Base-by-base conservation (phyloP, 495 filamentous ascomycete genomes). In the Tuber microsphaerosporum region DNA sequence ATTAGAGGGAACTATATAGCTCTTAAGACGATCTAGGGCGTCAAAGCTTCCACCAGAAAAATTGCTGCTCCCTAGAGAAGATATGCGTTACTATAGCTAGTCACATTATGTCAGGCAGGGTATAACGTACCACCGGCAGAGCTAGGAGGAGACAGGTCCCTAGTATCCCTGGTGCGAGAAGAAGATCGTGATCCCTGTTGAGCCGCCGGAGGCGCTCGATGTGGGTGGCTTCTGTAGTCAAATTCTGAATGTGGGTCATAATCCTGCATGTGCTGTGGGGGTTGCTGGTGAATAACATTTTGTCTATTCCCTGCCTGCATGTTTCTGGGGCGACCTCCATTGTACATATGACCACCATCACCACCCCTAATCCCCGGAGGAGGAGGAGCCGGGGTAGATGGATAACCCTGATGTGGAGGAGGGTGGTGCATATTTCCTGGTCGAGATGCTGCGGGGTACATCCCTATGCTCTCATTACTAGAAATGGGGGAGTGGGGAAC, bases 221-320 rank as follows among this genome's bases (percentile, higher is more conserved):
- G 71, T 72, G 69, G 80, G 44, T 73, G 73, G 1, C 22, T 45
- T 71, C 72, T 76, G 73, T 75, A 79, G 42, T 81, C 76, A 37
- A 56, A 56, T 51, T 78, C 80, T 39, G 72, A 79, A 3, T 74
- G 76, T 31, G 74, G 79, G 8, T 79, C 71, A 44, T 71, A 56
- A 12, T 37, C 70, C 65, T 72, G 72, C 70, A 71, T 51, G 44
- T 74, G 74, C 45, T 76, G 74, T 70, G 73, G 71, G 31, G 65
- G 70, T 17, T 80, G 61, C 31, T 76, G 78, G 78, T 81, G 79
- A 72, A 79, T 79, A n/a, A 79, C 73, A n/a, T 79, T 79, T 69
- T 75, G 72, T 71, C 26, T 76, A 16, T 74, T 79, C 9, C 74
- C 71, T 9, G 72, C 37, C 41, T 75, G 76, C 26, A 46, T 44